A percentile compares a stretch with the other conserved stretches of the same genome.
Evolutionary conservation across 176 grass and related monocot genomes (phyloP).

Genomic region (Oryza longistaminata): DNA sequence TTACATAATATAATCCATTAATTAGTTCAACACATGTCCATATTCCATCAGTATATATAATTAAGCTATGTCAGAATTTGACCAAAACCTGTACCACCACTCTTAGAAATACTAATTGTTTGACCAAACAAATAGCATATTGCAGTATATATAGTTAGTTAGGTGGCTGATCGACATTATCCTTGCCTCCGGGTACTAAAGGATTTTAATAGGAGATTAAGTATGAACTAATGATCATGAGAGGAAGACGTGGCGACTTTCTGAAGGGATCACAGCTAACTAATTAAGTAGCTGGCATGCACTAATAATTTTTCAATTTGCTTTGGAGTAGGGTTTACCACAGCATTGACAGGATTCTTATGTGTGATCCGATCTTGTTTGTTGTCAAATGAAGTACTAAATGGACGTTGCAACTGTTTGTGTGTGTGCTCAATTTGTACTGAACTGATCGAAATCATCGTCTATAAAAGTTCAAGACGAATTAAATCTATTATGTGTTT

Average conservation of each 20-base stretch:
- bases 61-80: conserved; percentile 4
- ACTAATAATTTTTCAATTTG: not conserved
- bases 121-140: not conserved
- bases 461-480: not conserved
- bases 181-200: not conserved
- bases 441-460: not conserved
- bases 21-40: not conserved
- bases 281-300: not conserved
- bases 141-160: not conserved
- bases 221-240: not conserved
- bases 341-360: not conserved
- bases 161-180: conserved; percentile 4
- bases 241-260: conserved; percentile 19
- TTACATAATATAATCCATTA: not conserved
- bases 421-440: not conserved
- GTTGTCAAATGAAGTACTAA: not conserved
- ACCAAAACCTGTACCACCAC: not conserved
- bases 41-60: not conserved
- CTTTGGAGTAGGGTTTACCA: not conserved
- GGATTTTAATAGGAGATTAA: not conserved
- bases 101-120: not conserved
- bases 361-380: not conserved
- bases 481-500: not conserved
- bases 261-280: conserved; percentile 23
- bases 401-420: not conserved